phyloP scores from a whole-genome alignment of 2,329 filamentous ascomycete species.

The Aspergillus brasiliensis region DNA sequence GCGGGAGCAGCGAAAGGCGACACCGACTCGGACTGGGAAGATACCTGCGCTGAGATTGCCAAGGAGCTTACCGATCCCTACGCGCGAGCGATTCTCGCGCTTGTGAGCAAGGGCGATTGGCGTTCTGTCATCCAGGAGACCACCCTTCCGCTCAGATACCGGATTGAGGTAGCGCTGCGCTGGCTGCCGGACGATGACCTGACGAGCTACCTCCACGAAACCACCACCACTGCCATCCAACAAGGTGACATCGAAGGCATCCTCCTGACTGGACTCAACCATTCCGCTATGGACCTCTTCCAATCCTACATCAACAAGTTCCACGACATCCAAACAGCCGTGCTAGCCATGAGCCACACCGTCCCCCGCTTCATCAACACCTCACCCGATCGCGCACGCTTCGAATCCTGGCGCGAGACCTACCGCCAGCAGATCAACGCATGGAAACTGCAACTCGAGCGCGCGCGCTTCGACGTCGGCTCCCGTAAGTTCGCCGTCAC shows the following conservation, averaged over 20 bases:
- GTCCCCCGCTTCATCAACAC: constrained; percentile 62
- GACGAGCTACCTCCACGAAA: constrained; percentile 57
- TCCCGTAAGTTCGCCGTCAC: constrained; percentile 56
- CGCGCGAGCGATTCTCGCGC: constrained; percentile 61
- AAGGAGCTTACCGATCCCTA: constrained; percentile 65
- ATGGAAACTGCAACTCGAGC: constrained; percentile 62
- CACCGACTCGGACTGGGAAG: constrained; percentile 60
- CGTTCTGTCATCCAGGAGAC: constrained; percentile 58
- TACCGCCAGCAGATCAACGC: constrained; percentile 64
- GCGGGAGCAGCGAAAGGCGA: constrained; percentile 48
- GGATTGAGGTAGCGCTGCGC: constrained; percentile 62
- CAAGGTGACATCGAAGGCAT: constrained; percentile 64
- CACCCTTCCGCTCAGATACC: constrained; percentile 61
- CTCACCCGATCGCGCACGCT: constrained; percentile 53
- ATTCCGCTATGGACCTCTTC: constrained; percentile 61
- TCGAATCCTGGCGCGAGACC: constrained; percentile 62
- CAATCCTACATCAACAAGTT: constrained; percentile 62
- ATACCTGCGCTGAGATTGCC: constrained; percentile 63
- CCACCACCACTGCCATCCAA: constrained; percentile 53
- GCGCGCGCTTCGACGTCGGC: constrained; percentile 61
- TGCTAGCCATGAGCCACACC: constrained; percentile 61
- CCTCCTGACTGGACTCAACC: constrained; percentile 62
- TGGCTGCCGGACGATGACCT: constrained; percentile 51
- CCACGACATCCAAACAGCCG: constrained; percentile 64
- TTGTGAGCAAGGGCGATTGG: constrained; percentile 64